Base-by-base conservation (phyloP, 1,284 basidiomycete species). In the Erythrobasidium hasegawianum region DNA sequence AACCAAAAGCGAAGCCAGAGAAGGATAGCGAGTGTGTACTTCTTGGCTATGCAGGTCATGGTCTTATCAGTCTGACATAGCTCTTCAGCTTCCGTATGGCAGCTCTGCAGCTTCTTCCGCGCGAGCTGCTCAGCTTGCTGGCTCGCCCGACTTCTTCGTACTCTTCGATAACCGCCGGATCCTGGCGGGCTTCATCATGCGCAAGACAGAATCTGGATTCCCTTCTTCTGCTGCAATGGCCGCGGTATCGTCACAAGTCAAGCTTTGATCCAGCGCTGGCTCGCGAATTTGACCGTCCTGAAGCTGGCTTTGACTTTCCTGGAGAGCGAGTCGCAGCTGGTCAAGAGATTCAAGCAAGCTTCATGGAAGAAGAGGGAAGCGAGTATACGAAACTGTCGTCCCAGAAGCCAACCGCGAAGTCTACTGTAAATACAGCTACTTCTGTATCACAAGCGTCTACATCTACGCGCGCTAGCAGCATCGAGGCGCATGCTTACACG, bases 211-310 rank as follows among this genome's bases (percentile, higher is more conserved):
- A 24, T 14, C 43, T 24, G 43, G n/a, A 18, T 24, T 5, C 43
- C 16, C 43, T 47, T 4, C 16, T 47, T 14, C n/a, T 24, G 43
- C 43, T 47, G 43, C 43, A 47, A 47, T 47, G 43, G 43, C 43
- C 43, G n/a, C 38, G 50, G 8, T 43, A 26, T 3, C 61, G 61
- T 43, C 54, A 54, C 54, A 55, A 41, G 16, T 64, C 61, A 64
- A 24, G 27, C 41, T 47, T 65, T 40, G 62, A 65, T 49, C 16
- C 26, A 7, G 62, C 56, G 14, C 33, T 52, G 7, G 62, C 62
- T 33, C 54, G 62, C n/a, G 62, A 65, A 33, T 65, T 65, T 53
- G 62, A 65, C 56, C n/a, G 62, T 26, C 62, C 62, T 10, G 38
- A 29, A 13, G 29, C 43, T 49, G 62, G 62, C 2, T 65, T 57